Evolutionary conservation across 257 asterid genomes (phyloP).

Genomic region (Galeopsis tetrahit): DNA sequence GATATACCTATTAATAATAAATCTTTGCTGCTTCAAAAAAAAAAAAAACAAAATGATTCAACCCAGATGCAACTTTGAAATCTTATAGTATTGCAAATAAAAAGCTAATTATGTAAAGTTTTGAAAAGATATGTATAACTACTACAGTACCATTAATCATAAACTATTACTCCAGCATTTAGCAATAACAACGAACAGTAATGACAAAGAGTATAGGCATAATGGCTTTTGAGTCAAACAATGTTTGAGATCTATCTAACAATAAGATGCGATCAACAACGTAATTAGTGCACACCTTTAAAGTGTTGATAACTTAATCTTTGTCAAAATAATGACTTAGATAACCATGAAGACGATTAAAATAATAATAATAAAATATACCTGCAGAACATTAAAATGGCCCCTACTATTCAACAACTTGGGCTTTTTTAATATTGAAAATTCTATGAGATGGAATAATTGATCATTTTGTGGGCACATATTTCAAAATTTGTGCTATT

Average conservation of each 20-base stretch:
- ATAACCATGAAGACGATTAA: not conserved
- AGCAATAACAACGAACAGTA: too few relatives aligned
- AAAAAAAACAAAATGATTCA: too few relatives aligned
- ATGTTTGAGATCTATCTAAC: not conserved
- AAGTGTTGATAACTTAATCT: not conserved
- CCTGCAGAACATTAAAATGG: not conserved
- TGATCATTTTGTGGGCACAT: not conserved
- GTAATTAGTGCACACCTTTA: not conserved
- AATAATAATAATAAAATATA: not conserved
- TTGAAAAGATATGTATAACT: too few relatives aligned
- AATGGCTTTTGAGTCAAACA: not conserved
- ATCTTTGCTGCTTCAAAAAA: too few relatives aligned
- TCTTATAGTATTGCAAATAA: too few relatives aligned
- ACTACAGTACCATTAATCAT: too few relatives aligned
- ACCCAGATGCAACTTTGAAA: too few relatives aligned
- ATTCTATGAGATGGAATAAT: not conserved
- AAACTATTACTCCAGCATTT: too few relatives aligned
- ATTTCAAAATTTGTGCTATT: not conserved
- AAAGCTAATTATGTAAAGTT: too few relatives aligned
- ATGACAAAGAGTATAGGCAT: not conserved
- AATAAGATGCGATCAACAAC: not conserved
- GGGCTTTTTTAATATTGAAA: not conserved
- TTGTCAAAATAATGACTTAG: constrained; percentile 1
- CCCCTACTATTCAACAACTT: not conserved
- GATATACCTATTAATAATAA: too few relatives aligned